phyloP scores from a whole-genome alignment of 805 yeast species.

The Blastobotrys mokoenaii region DNA sequence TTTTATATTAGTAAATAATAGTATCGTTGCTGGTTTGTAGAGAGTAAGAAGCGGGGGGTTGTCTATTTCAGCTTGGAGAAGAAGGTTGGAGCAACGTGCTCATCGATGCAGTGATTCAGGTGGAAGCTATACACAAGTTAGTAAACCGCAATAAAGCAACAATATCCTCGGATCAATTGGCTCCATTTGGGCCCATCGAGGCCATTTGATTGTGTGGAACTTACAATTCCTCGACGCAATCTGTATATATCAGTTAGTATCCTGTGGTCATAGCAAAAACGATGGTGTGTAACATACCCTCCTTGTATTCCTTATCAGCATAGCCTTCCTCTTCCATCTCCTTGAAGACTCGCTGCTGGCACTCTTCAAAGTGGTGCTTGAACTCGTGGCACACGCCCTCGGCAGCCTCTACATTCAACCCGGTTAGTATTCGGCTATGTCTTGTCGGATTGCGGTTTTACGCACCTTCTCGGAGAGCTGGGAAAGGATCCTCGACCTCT shows the following conservation, averaged over 20 bases:
- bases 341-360: conserved; percentile 89
- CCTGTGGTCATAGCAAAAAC: not conserved
- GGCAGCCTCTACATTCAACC: conserved; percentile 44
- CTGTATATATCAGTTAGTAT: conserved; percentile 26
- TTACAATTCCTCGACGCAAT: conserved; percentile 88
- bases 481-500: conserved; percentile 58
- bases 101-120: conserved; percentile 86
- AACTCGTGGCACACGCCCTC: conserved; percentile 60
- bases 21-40: not conserved
- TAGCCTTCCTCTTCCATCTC: conserved; percentile 80
- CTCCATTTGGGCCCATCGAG: too few relatives aligned
- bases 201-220: conserved; percentile 3
- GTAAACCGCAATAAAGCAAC: not conserved
- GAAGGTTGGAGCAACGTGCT: conserved; percentile 84
- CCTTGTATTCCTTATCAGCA: conserved; percentile 73
- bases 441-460: too few relatives aligned
- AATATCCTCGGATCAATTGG: too few relatives aligned
- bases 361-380: conserved; percentile 87
- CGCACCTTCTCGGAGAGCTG: conserved; percentile 42
- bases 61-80: conserved; percentile 45
- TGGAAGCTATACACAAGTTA: conserved; percentile 48
- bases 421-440: conserved; percentile 6
- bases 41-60: not conserved
- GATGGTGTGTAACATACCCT: conserved; percentile 31
- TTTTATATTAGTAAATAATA: not conserved